Conservation (phyloP, 2,329 filamentous ascomycete genomes). For the Aureobasidium sp. region DNA sequence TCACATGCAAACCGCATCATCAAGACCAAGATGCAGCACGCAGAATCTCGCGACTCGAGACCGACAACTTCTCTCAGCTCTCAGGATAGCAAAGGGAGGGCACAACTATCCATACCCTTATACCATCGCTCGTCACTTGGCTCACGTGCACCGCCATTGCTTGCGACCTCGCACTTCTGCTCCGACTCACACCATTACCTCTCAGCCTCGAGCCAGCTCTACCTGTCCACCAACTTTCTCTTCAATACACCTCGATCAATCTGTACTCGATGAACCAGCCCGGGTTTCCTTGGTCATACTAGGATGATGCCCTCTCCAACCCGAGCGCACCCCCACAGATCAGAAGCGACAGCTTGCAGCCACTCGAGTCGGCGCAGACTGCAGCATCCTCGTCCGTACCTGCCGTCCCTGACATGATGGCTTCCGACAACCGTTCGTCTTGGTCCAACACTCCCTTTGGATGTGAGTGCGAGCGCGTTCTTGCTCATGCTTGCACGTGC, state of each 20-base stretch:
- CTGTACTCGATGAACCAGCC: background rate
- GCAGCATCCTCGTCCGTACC: background rate
- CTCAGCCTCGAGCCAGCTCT: background rate
- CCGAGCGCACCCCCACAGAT: background rate
- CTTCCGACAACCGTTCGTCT: slow-evolving; percentile 6
- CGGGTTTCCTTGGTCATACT: background rate
- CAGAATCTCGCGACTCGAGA: background rate
- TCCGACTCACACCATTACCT: background rate
- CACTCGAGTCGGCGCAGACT: background rate
- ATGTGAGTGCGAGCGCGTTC: background rate
- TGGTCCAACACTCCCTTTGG: slow-evolving; percentile 11
- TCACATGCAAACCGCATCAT: slow-evolving; percentile 7
- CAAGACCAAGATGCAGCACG: background rate
- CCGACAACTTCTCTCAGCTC: background rate
- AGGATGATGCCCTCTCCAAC: slow-evolving; percentile 5
- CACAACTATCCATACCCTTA: background rate
- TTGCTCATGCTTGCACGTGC: background rate
- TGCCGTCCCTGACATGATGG: slow-evolving; percentile 5
- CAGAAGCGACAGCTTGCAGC: slow-evolving; percentile 7
- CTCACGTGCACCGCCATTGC: background rate
- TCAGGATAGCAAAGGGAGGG: background rate
- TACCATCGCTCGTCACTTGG: background rate
- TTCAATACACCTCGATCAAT: background rate
- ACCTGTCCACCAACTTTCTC: background rate
- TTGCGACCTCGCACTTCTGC: background rate